Percentiles rank a stretch among this genome's conserved stretches.
phyloP scores from a whole-genome alignment of 2,329 filamentous ascomycete species.

The Aspergillus sp. region DNA sequence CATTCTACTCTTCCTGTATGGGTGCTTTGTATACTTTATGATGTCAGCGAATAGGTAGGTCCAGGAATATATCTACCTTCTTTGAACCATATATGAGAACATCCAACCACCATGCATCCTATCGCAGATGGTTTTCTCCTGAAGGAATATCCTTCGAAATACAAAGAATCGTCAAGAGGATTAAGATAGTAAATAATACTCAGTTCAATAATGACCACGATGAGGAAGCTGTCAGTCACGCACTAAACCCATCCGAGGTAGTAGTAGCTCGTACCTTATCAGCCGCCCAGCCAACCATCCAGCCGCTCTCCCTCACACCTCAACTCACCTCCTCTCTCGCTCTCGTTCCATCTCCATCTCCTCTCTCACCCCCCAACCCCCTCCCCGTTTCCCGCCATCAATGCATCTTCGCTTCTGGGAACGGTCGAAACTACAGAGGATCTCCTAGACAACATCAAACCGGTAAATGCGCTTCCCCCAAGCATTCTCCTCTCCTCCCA shows the following conservation, averaged over 20 bases:
- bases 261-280: neutral
- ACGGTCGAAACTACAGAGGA: neutral
- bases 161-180: too few relatives aligned
- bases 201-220: neutral
- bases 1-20: neutral
- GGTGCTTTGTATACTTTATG: too few relatives aligned
- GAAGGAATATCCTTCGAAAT: too few relatives aligned
- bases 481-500: conserved; percentile 10
- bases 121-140: too few relatives aligned
- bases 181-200: too few relatives aligned
- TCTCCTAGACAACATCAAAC: too few relatives aligned
- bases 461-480: too few relatives aligned
- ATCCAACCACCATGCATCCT: too few relatives aligned
- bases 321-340: neutral
- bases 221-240: neutral
- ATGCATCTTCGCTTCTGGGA: neutral
- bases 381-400: neutral
- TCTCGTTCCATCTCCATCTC: neutral
- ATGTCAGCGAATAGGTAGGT: too few relatives aligned
- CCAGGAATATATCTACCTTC: too few relatives aligned
- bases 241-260: neutral
- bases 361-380: neutral
- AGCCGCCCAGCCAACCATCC: conserved; percentile 1
- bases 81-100: too few relatives aligned
- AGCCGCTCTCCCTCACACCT: neutral